Evolutionary conservation across 176 grass and related monocot genomes (phyloP), one percentile per base, ranked within the genome.

Genomic region (Musa acuminata): DNA sequence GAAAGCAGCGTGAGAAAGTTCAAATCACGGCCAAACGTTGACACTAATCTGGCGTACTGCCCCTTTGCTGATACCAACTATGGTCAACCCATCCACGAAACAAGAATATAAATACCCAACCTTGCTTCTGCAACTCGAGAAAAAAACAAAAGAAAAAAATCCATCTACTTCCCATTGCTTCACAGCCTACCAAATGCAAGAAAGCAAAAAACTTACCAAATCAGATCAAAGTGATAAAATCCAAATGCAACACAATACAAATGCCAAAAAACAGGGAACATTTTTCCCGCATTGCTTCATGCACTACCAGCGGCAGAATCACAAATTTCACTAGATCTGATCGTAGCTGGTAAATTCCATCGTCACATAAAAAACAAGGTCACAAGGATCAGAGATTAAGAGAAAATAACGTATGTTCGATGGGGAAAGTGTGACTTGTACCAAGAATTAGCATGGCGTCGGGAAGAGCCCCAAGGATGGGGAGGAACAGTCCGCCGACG

Each of bases 371-470:
- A 4, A 43, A 24, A n/a, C 51, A 69, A 52, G 27, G 35, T 2
- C 35, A 7, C 13, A 65, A 20, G 71, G 54, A 74, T 14, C 25
- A 50, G 11, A 67, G 17, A 16, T 25, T 3, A 52, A 51, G 52
- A 23, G 6, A 52, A 20, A 16, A 22, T 11, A 52, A 3, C 13
- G 35, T 43, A 43, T 43, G 35, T 25, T 53, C 13, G 21, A 11
- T 5, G 35, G 14, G 14, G 69, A 67, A 67, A 60, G 25, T 13
- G 73, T 52, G 21, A 69, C 48, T 57, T 49, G 17, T 16, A 97
- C 94, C 84, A 53, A 98, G 88, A 75, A 98, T 91, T 11, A 98
- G 90, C 67, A 98, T 58, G 2, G 94, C 90, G 71, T 93, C 94
- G 0, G 94, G 94, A 3, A 93, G 79, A 1, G 94, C 84, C 20